Evolutionary conservation across 768 basidiomycete genomes (phyloP), one percentile per base, ranked within the genome.

Genomic region (Collybia mongolica): DNA sequence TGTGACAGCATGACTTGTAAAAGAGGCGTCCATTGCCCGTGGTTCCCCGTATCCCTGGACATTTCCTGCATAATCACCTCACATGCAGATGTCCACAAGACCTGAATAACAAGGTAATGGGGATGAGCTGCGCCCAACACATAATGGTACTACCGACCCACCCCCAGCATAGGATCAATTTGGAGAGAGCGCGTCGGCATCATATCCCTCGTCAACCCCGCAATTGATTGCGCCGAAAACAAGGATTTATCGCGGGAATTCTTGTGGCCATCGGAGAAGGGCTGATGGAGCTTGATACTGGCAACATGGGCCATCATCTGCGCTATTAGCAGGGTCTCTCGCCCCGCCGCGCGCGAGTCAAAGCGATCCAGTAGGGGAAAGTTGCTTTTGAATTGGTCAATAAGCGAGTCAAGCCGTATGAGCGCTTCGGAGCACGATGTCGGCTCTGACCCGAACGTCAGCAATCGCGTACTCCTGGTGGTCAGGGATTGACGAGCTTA

Each of bases 281-380:
- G 45, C 2, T 47, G 29, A 48, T 60, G 55, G 49, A 64, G 48
- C 43, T 60, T 64, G 44, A 72, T 70, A 11, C 60, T 65, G 19
- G 73, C 72, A 9, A 60, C 59, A 26, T 66, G 64, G 5, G 64
- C 60, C 40, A 73, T 58, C 39, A 69, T 64, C 36, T 71, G 66
- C 14, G 63, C 67, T 18, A 66, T 58, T 15, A 67, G 20, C 15
- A 72, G 55, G 38, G 55, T 52, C 3, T 68, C 63, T 14, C 42
- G 52, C 17, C 54, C 51, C 2, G 51, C 45, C 9, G 52, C 54
- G 5, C 48, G 43, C 19, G 58, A 50, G 47, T 57, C 58, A 44
- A 60, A 53, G 28, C 54, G 55, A 18, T 58, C 51, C 14, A 54
- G 52, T 9, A 54, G 45, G 7, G 57, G 51, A 18, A 71, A 60